phyloP scores from a whole-genome alignment of 2,329 filamentous ascomycete species.

The Podosphaera xanthii region DNA sequence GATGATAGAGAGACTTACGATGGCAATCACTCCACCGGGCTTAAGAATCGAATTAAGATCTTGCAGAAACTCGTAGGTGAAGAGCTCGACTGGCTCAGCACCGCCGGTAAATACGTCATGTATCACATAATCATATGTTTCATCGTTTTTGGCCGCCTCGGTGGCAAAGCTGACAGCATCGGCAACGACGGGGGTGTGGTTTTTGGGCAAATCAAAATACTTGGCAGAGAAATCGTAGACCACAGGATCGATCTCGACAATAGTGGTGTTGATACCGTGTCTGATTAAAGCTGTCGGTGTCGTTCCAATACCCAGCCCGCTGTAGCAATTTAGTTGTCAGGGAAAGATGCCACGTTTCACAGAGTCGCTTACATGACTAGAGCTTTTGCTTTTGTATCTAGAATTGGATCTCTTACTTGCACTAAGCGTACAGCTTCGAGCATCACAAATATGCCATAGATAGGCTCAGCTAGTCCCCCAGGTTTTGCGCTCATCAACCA shows the following conservation, averaged over 20 bases:
- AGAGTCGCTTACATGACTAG: conserved; percentile 52
- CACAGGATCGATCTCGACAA: conserved; percentile 82
- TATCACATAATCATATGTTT: conserved; percentile 70
- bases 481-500: conserved; percentile 43
- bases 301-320: conserved; percentile 79
- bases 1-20: conserved; percentile 30
- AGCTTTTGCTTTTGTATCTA: conserved; percentile 49
- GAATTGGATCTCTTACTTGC: conserved; percentile 28
- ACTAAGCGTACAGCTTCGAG: conserved; percentile 77
- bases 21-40: conserved; percentile 62
- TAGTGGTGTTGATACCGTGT: conserved; percentile 78
- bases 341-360: neutral
- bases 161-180: conserved; percentile 56
- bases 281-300: conserved; percentile 67
- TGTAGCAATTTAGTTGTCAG: conserved; percentile 18
- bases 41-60: conserved; percentile 49
- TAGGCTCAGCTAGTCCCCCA: conserved; percentile 65
- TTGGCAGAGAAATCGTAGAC: conserved; percentile 64
- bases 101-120: conserved; percentile 97
- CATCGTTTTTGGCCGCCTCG: conserved; percentile 18
- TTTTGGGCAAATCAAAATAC: conserved; percentile 59
- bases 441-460: conserved; percentile 92
- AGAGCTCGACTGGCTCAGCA: conserved; percentile 70
- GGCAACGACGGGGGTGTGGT: conserved; percentile 58
- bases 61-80: conserved; percentile 64